Evolutionary conservation across 352 stramenopile species (phyloP).

Genomic region (Globisporangium emineosum): DNA sequence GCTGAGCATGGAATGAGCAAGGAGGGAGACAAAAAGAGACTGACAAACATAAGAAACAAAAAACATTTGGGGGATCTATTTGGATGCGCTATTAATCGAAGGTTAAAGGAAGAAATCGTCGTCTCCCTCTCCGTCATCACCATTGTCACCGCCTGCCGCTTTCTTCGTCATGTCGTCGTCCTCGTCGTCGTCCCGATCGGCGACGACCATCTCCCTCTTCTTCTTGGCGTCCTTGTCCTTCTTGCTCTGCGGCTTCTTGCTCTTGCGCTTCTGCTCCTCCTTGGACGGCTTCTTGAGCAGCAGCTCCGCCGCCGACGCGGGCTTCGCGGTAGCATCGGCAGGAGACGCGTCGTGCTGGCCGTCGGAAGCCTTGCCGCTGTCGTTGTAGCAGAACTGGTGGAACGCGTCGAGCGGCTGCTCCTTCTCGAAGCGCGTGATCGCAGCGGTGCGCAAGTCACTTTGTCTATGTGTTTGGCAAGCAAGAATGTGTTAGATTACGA

Average conservation of each 20-base stretch:
- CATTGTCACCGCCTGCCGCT: conserved; percentile 12
- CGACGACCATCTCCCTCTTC: conserved; percentile 29
- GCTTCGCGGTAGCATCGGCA: not conserved
- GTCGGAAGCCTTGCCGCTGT: conserved; percentile 27
- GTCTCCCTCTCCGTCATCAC: conserved; percentile 26
- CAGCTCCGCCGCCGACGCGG: conserved; percentile 35
- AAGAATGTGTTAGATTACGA: not conserved
- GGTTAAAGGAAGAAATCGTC: conserved; percentile 72
- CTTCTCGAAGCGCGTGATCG: conserved; percentile 47
- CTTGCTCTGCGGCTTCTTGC: conserved; percentile 53
- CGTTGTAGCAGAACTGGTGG: conserved; percentile 73
- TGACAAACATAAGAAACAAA: not conserved
- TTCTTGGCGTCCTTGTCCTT: conserved; percentile 32
- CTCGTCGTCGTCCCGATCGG: conserved; percentile 48
- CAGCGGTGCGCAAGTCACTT: conserved; percentile 37
- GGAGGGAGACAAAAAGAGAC: not conserved
- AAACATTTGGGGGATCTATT: not conserved
- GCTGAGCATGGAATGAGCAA: not conserved
- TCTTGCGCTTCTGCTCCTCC: conserved; percentile 63
- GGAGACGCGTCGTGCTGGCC: not conserved
- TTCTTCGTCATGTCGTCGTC: conserved; percentile 12
- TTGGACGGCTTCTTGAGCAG: conserved; percentile 66
- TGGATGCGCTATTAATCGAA: not conserved
- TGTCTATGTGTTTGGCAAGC: no score
- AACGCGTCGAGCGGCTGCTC: conserved; percentile 62